phyloP scores from a whole-genome alignment of 805 yeast species.

The Henningerozyma blattae region DNA sequence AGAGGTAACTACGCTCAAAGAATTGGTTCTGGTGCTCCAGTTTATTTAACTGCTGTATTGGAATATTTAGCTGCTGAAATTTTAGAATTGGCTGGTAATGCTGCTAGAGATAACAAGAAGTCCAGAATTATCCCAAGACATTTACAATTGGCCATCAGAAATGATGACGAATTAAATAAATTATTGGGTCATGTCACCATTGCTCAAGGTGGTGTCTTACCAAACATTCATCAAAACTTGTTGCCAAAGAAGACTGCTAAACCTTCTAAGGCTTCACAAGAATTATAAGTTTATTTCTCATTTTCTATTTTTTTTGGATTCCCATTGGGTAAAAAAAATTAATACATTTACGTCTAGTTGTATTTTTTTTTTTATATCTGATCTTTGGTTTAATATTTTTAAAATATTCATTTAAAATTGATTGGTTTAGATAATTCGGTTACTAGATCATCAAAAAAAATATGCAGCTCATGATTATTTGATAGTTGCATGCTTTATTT shows the following conservation, averaged over 20 bases:
- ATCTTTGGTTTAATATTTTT: too few relatives aligned
- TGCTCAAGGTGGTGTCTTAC: slow-evolving; percentile 99
- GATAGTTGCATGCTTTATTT: too few relatives aligned
- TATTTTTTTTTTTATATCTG: too few relatives aligned
- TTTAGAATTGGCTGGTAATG: slow-evolving; percentile 96
- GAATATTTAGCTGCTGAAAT: slow-evolving; percentile 98
- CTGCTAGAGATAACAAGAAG: slow-evolving; percentile 98
- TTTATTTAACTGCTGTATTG: slow-evolving; percentile 90
- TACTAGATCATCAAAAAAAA: too few relatives aligned
- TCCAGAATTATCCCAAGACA: slow-evolving; percentile 98
- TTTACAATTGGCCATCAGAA: slow-evolving; percentile 96
- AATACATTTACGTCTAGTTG: too few relatives aligned
- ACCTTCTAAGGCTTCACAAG: slow-evolving; percentile 52
- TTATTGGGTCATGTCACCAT: slow-evolving; percentile 87
- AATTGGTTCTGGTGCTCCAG: slow-evolving; percentile 99
- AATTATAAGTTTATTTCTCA: slow-evolving; percentile 34
- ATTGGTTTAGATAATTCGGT: too few relatives aligned
- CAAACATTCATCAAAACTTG: slow-evolving; percentile 90
- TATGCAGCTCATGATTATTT: too few relatives aligned
- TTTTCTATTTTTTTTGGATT: too few relatives aligned
- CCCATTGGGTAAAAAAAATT: too few relatives aligned
- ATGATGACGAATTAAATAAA: slow-evolving; percentile 96
- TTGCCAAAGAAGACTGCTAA: slow-evolving; percentile 68
- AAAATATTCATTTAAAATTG: too few relatives aligned
- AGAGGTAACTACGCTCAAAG: slow-evolving; percentile 98